phyloP scores from a whole-genome alignment of 345 rosid genomes.

The Pelargonium nanum region DNA sequence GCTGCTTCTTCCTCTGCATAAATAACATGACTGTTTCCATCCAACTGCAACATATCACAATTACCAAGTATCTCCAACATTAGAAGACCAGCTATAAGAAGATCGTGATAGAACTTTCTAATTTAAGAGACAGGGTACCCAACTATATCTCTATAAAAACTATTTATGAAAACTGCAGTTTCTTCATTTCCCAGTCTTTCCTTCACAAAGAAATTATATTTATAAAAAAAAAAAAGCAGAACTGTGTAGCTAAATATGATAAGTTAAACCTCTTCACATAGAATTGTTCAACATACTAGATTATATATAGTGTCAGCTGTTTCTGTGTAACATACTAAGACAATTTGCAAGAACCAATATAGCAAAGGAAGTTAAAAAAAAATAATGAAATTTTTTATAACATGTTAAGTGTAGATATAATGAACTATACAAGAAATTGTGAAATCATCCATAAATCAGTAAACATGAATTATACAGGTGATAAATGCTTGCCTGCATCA shows the following conservation, averaged over 20 bases:
- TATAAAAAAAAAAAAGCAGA: too few species aligned
- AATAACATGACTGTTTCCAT: constrained; percentile 97
- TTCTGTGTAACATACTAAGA: too few species aligned
- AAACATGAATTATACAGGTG: neutral
- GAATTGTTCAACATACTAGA: neutral
- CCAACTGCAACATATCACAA: constrained; percentile 45
- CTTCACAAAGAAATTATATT: neutral
- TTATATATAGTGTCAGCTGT: too few species aligned
- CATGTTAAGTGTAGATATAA: too few species aligned
- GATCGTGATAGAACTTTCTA: too few species aligned
- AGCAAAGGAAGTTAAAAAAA: too few species aligned
- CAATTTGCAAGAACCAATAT: too few species aligned
- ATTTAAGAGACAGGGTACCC: neutral
- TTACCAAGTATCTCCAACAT: neutral
- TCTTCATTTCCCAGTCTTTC: neutral
- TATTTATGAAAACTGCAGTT: neutral
- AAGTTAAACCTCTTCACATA: too few species aligned
- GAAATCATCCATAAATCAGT: too few species aligned
- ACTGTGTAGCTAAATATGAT: too few species aligned
- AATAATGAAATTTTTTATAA: too few species aligned
- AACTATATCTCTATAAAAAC: neutral
- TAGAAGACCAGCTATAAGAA: neutral
- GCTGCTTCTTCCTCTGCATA: constrained; percentile 99
- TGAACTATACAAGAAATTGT: too few species aligned
- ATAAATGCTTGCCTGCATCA: constrained; percentile 82